A percentile compares a stretch with the other conserved stretches of the same genome.
These are phyloP conservation scores for Pythium vanterpoolii DNA, from an alignment of 352 stramenopile genomes.

Conservation along the genomic window DNA sequence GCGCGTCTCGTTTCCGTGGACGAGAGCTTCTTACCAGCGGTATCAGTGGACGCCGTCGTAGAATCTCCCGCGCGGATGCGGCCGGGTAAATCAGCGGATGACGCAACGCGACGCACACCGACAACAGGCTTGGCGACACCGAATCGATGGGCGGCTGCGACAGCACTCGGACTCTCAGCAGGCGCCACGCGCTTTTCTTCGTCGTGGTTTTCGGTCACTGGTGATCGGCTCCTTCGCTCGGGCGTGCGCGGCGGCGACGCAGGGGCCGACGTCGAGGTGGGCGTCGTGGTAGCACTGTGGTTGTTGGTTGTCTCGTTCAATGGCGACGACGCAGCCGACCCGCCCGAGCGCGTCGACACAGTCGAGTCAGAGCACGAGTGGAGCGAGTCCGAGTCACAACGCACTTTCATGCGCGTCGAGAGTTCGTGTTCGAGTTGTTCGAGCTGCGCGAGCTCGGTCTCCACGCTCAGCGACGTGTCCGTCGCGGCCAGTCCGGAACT, in stretches of 20 bases:
- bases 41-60: slow-evolving; percentile 4
- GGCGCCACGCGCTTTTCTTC: not conserved
- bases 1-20: slow-evolving; percentile 28
- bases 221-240: not conserved
- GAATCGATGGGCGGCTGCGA: slow-evolving; percentile 18
- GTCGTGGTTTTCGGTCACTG: not conserved
- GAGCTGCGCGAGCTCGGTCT: slow-evolving; percentile 14
- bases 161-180: not conserved
- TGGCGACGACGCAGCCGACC: slow-evolving; percentile 27
- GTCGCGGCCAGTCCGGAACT: slow-evolving; percentile 12
- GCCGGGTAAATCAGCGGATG: slow-evolving; percentile 12
- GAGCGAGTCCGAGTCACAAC: slow-evolving; percentile 30
- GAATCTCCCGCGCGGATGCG: slow-evolving; percentile 5
- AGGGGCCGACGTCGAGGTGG: slow-evolving; percentile 11
- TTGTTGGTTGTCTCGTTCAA: slow-evolving; percentile 20
- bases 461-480: slow-evolving; percentile 14
- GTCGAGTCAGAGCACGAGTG: slow-evolving; percentile 21
- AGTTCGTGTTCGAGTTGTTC: slow-evolving; percentile 21
- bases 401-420: slow-evolving; percentile 27
- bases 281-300: not conserved
- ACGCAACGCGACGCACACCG: slow-evolving; percentile 18
- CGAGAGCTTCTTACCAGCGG: slow-evolving; percentile 30
- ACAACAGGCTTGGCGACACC: slow-evolving; percentile 13
- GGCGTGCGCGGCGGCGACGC: slow-evolving; percentile 16
- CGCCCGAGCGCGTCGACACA: slow-evolving; percentile 26